Evolutionary conservation across 2,329 filamentous ascomycete species (phyloP).

Genomic region (Aspergillus intermedius): DNA sequence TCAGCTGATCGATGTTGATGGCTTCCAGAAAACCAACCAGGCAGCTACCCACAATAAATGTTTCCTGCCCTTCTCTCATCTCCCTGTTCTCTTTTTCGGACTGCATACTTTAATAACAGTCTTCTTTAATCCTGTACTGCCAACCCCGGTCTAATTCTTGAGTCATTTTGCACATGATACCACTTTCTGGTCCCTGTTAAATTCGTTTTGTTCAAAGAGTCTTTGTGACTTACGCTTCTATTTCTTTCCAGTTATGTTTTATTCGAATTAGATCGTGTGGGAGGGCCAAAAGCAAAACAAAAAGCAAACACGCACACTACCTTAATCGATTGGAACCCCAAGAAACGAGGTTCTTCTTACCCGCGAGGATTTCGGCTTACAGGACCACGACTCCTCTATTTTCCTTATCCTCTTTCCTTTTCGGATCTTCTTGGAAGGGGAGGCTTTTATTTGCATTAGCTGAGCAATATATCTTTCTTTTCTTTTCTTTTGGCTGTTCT

Average conservation of each 20-base stretch:
- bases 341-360: background rate
- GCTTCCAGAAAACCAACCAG: slow-evolving; percentile 30
- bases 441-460: slow-evolving; percentile 13
- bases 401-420: no score
- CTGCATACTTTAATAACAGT: slow-evolving; percentile 28
- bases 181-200: slow-evolving; percentile 22
- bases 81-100: slow-evolving; percentile 8
- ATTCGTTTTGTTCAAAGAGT: slow-evolving; percentile 24
- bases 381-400: slow-evolving; percentile 11
- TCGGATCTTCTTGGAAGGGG: slow-evolving; percentile 9
- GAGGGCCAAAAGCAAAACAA: slow-evolving; percentile 12
- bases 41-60: slow-evolving; percentile 33
- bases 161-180: slow-evolving; percentile 31
- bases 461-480: slow-evolving; percentile 4
- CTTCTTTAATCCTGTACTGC: slow-evolving; percentile 27
- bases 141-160: slow-evolving; percentile 26
- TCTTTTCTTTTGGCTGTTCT: slow-evolving; percentile 4
- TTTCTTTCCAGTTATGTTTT: slow-evolving; percentile 14
- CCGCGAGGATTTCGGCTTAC: slow-evolving; percentile 5
- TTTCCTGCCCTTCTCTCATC: slow-evolving; percentile 9
- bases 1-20: slow-evolving; percentile 26
- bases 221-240: slow-evolving; percentile 21
- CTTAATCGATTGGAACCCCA: background rate
- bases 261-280: slow-evolving; percentile 1
- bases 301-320: slow-evolving; percentile 4